Evolutionary conservation across 352 stramenopile genomes (phyloP).

Genomic region (Pythium rhizo-oryzae): DNA sequence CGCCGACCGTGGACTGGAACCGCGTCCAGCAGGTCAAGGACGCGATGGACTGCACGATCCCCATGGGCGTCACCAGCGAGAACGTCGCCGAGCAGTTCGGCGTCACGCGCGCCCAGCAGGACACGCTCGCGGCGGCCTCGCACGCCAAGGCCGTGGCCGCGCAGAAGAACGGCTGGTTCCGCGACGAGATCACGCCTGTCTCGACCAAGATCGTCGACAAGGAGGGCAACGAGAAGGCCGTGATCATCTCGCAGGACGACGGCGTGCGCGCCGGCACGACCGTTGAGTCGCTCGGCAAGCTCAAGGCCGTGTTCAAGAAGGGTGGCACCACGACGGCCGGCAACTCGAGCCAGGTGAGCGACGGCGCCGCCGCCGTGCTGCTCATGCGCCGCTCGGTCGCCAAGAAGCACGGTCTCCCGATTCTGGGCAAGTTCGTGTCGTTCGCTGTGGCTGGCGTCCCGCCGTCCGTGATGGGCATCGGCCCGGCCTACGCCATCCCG

Average conservation of each 20-base stretch:
- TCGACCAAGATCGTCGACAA: conserved; percentile 70
- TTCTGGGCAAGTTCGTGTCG: conserved; percentile 87
- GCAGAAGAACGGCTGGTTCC: conserved; percentile 83
- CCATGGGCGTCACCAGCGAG: conserved; percentile 89
- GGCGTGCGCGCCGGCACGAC: conserved; percentile 72
- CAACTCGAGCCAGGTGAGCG: conserved; percentile 89
- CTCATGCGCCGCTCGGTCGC: conserved; percentile 85
- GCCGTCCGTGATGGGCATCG: conserved; percentile 89
- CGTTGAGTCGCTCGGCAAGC: conserved; percentile 63
- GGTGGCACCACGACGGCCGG: conserved; percentile 76
- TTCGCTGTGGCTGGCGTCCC: conserved; percentile 83
- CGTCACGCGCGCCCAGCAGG: conserved; percentile 75
- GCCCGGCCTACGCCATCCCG: conserved; percentile 81
- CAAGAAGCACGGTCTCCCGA: conserved; percentile 74
- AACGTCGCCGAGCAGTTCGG: conserved; percentile 84
- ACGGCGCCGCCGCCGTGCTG: conserved; percentile 87
- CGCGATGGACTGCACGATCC: conserved; percentile 82
- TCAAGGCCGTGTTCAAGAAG: conserved; percentile 83
- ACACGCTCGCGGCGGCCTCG: conserved; percentile 73
- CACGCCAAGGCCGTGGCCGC: conserved; percentile 77
- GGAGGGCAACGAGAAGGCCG: conserved; percentile 75
- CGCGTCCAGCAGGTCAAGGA: conserved; percentile 51
- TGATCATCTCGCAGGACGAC: conserved; percentile 80
- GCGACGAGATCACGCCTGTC: conserved; percentile 90
- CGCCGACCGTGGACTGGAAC: conserved; percentile 66